Percentiles rank a stretch among this genome's conserved stretches.
phyloP scores from a whole-genome alignment of 225 moss, liverwort and hornwort genomes.

The Climacium dendroides region DNA sequence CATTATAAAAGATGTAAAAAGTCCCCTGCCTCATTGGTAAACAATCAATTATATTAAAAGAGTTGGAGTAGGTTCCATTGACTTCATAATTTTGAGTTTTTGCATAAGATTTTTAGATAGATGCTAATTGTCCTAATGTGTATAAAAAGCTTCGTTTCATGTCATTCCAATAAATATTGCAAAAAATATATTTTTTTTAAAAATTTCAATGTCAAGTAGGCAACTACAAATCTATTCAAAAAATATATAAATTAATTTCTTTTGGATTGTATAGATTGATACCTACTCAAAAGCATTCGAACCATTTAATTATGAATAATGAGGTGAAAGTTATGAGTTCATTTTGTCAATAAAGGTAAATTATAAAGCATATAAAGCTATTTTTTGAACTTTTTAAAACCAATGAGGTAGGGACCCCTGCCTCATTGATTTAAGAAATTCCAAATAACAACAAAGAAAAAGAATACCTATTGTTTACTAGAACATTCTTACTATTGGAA shows the following conservation, averaged over 20 bases:
- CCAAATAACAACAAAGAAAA: neutral
- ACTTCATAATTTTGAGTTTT: neutral
- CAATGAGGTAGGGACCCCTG: too few relatives aligned
- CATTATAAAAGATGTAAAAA: too few relatives aligned
- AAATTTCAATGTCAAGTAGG: rapidly evolving
- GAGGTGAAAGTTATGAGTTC: neutral
- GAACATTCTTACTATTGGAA: too few relatives aligned
- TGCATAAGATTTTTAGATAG: neutral
- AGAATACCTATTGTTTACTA: neutral
- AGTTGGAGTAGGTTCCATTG: too few relatives aligned
- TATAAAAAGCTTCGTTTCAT: neutral
- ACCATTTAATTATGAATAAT: neutral
- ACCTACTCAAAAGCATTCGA: neutral
- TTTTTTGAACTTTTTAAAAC: too few relatives aligned
- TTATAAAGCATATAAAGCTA: neutral
- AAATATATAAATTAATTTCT: neutral
- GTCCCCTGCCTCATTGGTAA: too few relatives aligned
- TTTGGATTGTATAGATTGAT: neutral
- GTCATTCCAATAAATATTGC: rapidly evolving
- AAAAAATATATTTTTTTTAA: too few relatives aligned
- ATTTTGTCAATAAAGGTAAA: too few relatives aligned
- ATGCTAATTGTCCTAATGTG: rapidly evolving
- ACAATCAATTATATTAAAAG: too few relatives aligned
- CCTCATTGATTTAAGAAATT: neutral
- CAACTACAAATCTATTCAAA: neutral